Evolutionary conservation across 2,329 filamentous ascomycete genomes (phyloP), one percentile per base, ranked within the genome.

Genomic region (Xylariaceae sp.): DNA sequence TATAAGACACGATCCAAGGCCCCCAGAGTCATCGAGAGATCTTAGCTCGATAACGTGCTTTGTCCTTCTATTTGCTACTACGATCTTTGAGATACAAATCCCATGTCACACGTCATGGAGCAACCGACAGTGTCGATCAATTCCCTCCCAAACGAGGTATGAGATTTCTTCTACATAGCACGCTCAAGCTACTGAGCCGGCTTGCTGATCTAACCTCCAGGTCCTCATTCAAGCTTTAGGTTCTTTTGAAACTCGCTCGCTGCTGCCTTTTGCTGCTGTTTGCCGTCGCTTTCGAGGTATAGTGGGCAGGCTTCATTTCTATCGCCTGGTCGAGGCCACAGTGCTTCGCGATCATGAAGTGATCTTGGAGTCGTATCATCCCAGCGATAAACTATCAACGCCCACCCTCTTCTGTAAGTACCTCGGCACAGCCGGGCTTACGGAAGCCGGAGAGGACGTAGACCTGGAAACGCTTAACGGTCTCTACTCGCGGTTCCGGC

Each of bases 281-380:
- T 85, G 75, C 40, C 79, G 72, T 22, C 81, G 78, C 30, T 78
- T 89, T 53, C 74, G 84, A 59, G 76, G 71, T 31, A 57, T 86
- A 31, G 72, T 85, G 42, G 64, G 81, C 4, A 76, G 78, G 19
- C 74, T 87, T 34, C 64, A 89, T 7, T 78, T 85, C 48, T 72
- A 75, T 37, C 81, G 85, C 26, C 69, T 89, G 2, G 64, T 82
- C 35, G 61, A 73, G 16, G 78, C 79, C 16, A 73, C 79, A 4
- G 65, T 74, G 3, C 64, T 84, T 7, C 65, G 74, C 29, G 74
- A 79, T 29, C 78, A 87, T 55, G 77, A 81, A 40, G 65, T 93
- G 30, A 78, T 90, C 29, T 76, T 94, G 32, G 86, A 91, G 65
- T 88, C 85, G 60, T 90, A 85, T 56, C 86, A 85, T 49, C 87